Conservation (phyloP, 2,329 filamentous ascomycete genomes). For the Calonectria pseudoreteaudii region DNA sequence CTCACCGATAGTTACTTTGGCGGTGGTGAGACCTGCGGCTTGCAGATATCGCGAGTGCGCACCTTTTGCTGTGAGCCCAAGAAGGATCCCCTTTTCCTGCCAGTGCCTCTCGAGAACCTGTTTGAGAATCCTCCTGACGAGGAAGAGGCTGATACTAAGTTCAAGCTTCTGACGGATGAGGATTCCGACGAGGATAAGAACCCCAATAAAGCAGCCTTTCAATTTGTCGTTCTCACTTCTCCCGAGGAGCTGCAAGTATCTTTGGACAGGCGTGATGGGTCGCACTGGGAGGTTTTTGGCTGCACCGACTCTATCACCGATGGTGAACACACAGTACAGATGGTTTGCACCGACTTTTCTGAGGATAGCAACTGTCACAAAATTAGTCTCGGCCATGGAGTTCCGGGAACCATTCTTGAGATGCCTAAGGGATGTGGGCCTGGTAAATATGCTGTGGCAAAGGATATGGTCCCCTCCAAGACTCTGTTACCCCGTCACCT, state of each 20-base stretch:
- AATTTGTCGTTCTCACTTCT: not conserved
- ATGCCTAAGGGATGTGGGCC: not conserved
- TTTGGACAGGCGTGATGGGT: not conserved
- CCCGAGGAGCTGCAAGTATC: not conserved
- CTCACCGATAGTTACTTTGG: too few species aligned
- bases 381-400: not conserved
- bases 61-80: not conserved
- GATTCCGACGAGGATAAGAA: too few species aligned
- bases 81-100: not conserved
- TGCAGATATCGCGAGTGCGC: not conserved
- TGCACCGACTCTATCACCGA: not conserved
- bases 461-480: too few species aligned
- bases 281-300: not conserved
- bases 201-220: not conserved
- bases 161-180: not conserved
- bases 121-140: not conserved
- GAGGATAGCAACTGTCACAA: not conserved
- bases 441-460: not conserved
- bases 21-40: too few species aligned
- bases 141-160: not conserved
- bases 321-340: not conserved
- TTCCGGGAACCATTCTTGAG: not conserved
- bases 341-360: not conserved
- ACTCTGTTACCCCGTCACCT: too few species aligned
- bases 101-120: not conserved